Evolutionary conservation across 352 stramenopile species (phyloP).

Genomic region (Phytophthora tentaculata): DNA sequence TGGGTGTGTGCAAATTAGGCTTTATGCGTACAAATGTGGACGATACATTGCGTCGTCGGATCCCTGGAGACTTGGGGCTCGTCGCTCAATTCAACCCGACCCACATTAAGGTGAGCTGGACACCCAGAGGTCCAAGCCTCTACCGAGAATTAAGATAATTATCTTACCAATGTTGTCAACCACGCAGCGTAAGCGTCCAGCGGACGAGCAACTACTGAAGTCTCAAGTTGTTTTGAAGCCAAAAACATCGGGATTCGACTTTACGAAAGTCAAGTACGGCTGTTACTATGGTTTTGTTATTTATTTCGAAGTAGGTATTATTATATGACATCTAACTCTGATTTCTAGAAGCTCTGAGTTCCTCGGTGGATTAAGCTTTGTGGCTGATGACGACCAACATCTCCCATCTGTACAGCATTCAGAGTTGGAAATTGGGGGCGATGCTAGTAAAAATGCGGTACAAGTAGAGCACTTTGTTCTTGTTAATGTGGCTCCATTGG

Average conservation of each 20-base stretch:
- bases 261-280: constrained; percentile 63
- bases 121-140: not conserved
- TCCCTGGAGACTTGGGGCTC: constrained; percentile 44
- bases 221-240: not conserved
- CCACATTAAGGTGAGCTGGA: constrained; percentile 40
- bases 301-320: too few species aligned
- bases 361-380: constrained; percentile 45
- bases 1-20: constrained; percentile 19
- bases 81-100: constrained; percentile 53
- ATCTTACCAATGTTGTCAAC: not conserved
- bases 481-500: constrained; percentile 74
- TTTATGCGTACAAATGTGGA: constrained; percentile 46
- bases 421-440: not conserved
- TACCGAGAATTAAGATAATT: too few species aligned
- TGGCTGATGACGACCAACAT: constrained; percentile 1
- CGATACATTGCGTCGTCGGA: constrained; percentile 39
- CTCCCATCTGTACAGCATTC: constrained; percentile 22
- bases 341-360: constrained; percentile 51
- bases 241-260: constrained; percentile 52
- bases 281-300: not conserved
- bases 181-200: constrained; percentile 51
- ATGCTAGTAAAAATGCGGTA: constrained; percentile 2
- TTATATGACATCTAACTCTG: not conserved
- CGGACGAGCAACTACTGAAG: constrained; percentile 38
- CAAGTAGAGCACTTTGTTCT: constrained; percentile 47